Conservation (phyloP, 176 grass and related monocot genomes). For the Carex parvula region DNA sequence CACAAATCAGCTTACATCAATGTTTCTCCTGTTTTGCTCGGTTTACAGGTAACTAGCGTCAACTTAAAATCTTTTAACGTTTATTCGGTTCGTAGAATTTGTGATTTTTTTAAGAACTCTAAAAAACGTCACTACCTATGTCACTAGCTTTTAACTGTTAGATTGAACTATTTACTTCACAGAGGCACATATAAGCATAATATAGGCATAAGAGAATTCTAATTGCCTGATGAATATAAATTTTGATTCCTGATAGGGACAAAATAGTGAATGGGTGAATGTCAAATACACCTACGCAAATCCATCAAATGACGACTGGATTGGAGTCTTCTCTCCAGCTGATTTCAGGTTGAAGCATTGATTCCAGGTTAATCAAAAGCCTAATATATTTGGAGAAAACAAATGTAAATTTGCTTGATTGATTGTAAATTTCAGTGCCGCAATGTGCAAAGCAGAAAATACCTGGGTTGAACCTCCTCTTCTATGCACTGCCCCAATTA, state of each 20-base stretch:
- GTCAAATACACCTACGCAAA: slow-evolving; percentile 47
- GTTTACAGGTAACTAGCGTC: slow-evolving; percentile 35
- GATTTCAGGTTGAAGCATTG: slow-evolving; percentile 68
- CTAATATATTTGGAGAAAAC: not conserved
- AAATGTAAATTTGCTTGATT: not conserved
- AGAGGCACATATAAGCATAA: not conserved
- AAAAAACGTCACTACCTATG: too few relatives aligned
- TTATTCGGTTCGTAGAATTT: not conserved
- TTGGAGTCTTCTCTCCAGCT: slow-evolving; percentile 90
- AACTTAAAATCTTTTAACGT: not conserved
- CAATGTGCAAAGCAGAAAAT: slow-evolving; percentile 59
- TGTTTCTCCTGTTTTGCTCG: slow-evolving; percentile 59
- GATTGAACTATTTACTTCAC: not conserved
- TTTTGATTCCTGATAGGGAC: slow-evolving; percentile 38
- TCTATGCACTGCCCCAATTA: slow-evolving; percentile 86
- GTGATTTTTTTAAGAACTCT: not conserved
- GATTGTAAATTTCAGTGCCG: slow-evolving; percentile 41
- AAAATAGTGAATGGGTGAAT: slow-evolving; percentile 76
- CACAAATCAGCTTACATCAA: slow-evolving; percentile 43
- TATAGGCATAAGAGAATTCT: not conserved
- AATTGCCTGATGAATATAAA: not conserved
- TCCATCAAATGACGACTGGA: slow-evolving; percentile 76
- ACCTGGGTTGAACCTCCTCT: slow-evolving; percentile 57
- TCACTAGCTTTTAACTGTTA: not conserved
- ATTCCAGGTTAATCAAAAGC: not conserved